These are phyloP conservation scores for Lachnellula cervina DNA, from an alignment of 2,329 filamentous ascomycete species.

Conservation along the genomic window DNA sequence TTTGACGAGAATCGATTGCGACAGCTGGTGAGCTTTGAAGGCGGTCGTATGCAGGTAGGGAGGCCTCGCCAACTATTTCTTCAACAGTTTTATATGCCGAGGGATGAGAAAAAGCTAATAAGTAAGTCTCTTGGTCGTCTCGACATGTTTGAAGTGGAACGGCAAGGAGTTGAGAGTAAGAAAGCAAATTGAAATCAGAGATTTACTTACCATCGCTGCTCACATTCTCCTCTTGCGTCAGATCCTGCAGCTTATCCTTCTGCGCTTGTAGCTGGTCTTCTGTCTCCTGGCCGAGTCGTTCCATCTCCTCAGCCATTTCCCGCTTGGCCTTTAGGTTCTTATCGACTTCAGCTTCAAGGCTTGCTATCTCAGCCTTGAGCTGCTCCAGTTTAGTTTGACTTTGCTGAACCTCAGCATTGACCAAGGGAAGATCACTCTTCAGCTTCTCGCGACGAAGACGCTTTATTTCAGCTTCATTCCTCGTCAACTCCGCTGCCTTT, in stretches of 20 bases:
- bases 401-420: conserved; percentile 32
- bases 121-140: conserved; percentile 16
- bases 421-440: conserved; percentile 26
- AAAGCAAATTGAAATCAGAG: background rate
- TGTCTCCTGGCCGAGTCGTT: conserved; percentile 30
- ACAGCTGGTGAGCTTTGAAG: background rate
- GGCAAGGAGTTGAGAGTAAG: background rate
- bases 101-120: conserved; percentile 11
- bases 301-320: conserved; percentile 31
- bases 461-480: conserved; percentile 25
- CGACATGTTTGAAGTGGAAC: background rate
- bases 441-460: conserved; percentile 30
- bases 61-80: background rate
- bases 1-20: background rate
- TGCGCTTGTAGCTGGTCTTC: conserved; percentile 32
- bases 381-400: conserved; percentile 26
- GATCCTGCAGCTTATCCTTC: conserved; percentile 30
- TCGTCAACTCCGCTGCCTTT: conserved; percentile 23
- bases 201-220: conserved; percentile 21
- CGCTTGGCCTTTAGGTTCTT: conserved; percentile 31
- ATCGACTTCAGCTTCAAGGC: conserved; percentile 28
- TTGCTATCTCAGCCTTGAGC: conserved; percentile 28
- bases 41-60: background rate
- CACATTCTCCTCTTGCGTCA: conserved; percentile 24
- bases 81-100: background rate